A percentile compares a stretch with the other conserved stretches of the same genome.
Conservation (phyloP, 2,329 filamentous ascomycete species). For the Monosporascus sp. region DNA sequence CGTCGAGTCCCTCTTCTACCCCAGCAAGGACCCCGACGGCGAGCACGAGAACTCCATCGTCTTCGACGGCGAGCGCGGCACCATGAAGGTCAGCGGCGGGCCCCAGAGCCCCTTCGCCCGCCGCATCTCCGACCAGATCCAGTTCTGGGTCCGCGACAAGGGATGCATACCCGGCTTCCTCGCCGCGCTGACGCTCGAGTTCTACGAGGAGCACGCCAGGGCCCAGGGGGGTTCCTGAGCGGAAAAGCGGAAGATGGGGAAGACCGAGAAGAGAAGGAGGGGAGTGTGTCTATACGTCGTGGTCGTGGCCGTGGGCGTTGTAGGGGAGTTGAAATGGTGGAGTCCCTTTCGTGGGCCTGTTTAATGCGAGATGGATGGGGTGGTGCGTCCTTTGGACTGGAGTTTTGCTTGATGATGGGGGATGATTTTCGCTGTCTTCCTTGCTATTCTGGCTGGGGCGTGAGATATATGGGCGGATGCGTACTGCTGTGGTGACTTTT, state of each 20-base stretch:
- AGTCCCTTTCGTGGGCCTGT: too few relatives aligned
- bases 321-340: too few relatives aligned
- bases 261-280: neutral
- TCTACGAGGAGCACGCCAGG: slow-evolving; percentile 67
- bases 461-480: too few relatives aligned
- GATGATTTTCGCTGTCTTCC: too few relatives aligned
- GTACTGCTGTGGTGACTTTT: too few relatives aligned
- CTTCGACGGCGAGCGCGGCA: slow-evolving; percentile 89
- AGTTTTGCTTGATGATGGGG: too few relatives aligned
- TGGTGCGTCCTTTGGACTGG: too few relatives aligned
- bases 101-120: slow-evolving; percentile 80
- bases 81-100: slow-evolving; percentile 96
- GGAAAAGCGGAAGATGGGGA: neutral
- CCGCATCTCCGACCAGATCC: slow-evolving; percentile 79
- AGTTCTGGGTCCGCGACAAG: slow-evolving; percentile 93
- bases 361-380: too few relatives aligned
- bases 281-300: neutral
- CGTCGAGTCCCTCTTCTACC: slow-evolving; percentile 80
- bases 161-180: slow-evolving; percentile 92
- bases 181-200: slow-evolving; percentile 86
- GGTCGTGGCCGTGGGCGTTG: too few relatives aligned
- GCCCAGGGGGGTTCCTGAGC: slow-evolving; percentile 9
- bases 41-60: slow-evolving; percentile 72
- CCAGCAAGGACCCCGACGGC: slow-evolving; percentile 51
- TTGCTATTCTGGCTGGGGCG: too few relatives aligned